phyloP scores from a whole-genome alignment of 1,284 basidiomycete species.

The Cutaneotrichosporon sp. region DNA sequence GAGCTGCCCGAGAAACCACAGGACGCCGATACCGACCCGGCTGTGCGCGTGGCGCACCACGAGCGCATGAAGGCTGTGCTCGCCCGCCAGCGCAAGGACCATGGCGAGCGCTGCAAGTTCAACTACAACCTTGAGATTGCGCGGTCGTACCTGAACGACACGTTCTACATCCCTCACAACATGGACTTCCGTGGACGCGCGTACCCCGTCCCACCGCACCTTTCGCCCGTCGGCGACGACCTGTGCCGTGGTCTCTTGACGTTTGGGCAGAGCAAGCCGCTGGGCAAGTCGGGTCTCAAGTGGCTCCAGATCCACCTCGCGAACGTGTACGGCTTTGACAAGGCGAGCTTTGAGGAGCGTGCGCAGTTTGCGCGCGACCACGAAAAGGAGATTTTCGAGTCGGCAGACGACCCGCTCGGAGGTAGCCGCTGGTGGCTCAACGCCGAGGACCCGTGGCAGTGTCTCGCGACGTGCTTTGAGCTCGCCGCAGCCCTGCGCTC shows the following conservation, averaged over 20 bases:
- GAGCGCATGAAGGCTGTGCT: slow-evolving; percentile 59
- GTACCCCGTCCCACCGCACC: slow-evolving; percentile 92
- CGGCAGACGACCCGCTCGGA: slow-evolving; percentile 74
- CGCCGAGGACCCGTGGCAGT: slow-evolving; percentile 97
- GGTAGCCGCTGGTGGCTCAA: slow-evolving; percentile 80
- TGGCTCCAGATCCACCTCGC: slow-evolving; percentile 93
- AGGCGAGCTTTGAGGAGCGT: slow-evolving; percentile 88
- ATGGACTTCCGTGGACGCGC: slow-evolving; percentile 97
- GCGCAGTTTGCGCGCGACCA: slow-evolving; percentile 70
- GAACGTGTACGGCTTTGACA: slow-evolving; percentile 91
- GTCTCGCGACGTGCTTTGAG: slow-evolving; percentile 86
- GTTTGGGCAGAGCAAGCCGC: slow-evolving; percentile 74
- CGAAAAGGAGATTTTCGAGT: slow-evolving; percentile 73
- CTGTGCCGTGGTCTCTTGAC: slow-evolving; percentile 81
- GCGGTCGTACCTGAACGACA: slow-evolving; percentile 59
- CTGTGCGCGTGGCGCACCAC: slow-evolving; percentile 59
- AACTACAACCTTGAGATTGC: slow-evolving; percentile 99
- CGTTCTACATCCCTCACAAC: slow-evolving; percentile 92
- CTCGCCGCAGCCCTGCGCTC: slow-evolving; percentile 71
- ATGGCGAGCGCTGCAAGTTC: slow-evolving; percentile 84
- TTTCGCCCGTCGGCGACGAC: slow-evolving; percentile 96
- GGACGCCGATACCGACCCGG: slow-evolving; percentile 62
- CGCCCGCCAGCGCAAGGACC: slow-evolving; percentile 68
- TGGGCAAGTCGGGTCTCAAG: slow-evolving; percentile 70
- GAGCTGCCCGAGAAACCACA: slow-evolving; percentile 58